These are phyloP conservation scores for Rhizopogon vinicolor DNA, from an alignment of 768 basidiomycete species.

Conservation along the genomic window DNA sequence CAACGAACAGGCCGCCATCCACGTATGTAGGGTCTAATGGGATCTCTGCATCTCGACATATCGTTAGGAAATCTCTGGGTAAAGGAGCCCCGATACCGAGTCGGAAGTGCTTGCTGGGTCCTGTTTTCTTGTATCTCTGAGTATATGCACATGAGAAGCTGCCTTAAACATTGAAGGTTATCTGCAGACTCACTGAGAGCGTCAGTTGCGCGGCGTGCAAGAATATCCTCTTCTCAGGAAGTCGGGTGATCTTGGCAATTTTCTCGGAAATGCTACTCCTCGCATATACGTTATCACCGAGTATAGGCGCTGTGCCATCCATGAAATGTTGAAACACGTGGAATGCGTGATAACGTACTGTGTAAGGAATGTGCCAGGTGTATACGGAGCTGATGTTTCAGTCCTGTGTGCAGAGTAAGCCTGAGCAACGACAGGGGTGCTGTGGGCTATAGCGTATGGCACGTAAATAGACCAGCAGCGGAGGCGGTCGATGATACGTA, in stretches of 20 bases:
- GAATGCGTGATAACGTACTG: constrained; percentile 27
- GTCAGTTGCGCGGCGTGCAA: constrained; percentile 58
- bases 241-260: constrained; percentile 17
- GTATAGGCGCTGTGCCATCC: constrained; percentile 49
- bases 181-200: constrained; percentile 40
- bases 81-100: constrained; percentile 55
- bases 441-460: constrained; percentile 27
- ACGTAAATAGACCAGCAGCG: constrained; percentile 3
- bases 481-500: constrained; percentile 27
- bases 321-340: not conserved
- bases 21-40: constrained; percentile 30
- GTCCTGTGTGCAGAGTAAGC: constrained; percentile 53
- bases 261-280: constrained; percentile 28
- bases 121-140: constrained; percentile 45
- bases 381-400: constrained; percentile 70
- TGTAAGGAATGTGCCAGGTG: constrained; percentile 51
- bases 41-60: constrained; percentile 46
- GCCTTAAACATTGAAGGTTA: not conserved
- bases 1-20: constrained; percentile 42
- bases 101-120: constrained; percentile 43
- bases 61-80: constrained; percentile 47
- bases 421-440: constrained; percentile 54
- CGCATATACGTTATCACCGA: constrained; percentile 57
- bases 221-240: constrained; percentile 49
- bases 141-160: not conserved